Evolutionary conservation across 2,329 filamentous ascomycete species (phyloP).

Genomic region (Fusarium newnesense): DNA sequence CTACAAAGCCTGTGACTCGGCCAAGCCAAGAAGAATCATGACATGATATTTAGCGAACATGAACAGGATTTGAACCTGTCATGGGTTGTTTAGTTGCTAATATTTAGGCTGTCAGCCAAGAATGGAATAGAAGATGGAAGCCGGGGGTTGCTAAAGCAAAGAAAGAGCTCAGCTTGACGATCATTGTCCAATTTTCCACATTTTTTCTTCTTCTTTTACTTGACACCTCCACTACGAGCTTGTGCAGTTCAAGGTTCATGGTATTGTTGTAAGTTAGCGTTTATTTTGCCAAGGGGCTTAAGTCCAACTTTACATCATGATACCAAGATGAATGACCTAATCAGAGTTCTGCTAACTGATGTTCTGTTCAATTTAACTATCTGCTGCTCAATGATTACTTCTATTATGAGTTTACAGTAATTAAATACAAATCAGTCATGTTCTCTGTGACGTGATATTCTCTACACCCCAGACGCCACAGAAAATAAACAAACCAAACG

Average conservation of each 20-base stretch:
- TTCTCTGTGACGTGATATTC: conserved; percentile 27
- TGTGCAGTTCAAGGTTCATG: conserved; percentile 9
- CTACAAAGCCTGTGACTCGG: conserved; percentile 8
- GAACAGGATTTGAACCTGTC: conserved; percentile 27
- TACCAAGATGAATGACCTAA: neutral
- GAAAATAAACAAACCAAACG: conserved; percentile 17
- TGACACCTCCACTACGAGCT: neutral
- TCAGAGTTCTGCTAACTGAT: neutral
- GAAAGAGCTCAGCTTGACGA: conserved; percentile 24
- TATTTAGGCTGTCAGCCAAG: conserved; percentile 16
- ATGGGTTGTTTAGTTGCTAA: neutral
- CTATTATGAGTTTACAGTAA: neutral
- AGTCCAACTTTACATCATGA: conserved; percentile 15
- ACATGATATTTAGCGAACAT: conserved; percentile 26
- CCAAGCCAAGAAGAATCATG: conserved; percentile 35
- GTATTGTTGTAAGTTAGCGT: neutral
- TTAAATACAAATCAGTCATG: neutral
- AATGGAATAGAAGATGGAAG: no score
- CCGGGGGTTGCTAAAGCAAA: no score
- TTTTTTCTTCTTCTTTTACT: neutral
- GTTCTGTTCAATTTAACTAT: neutral
- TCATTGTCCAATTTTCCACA: conserved; percentile 1
- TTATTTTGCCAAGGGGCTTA: conserved; percentile 10
- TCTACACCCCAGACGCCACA: conserved; percentile 32
- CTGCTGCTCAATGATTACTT: neutral